These are phyloP conservation scores for Huiozyma sinensis DNA, from an alignment of 805 yeast genomes.

Conservation along the genomic window DNA sequence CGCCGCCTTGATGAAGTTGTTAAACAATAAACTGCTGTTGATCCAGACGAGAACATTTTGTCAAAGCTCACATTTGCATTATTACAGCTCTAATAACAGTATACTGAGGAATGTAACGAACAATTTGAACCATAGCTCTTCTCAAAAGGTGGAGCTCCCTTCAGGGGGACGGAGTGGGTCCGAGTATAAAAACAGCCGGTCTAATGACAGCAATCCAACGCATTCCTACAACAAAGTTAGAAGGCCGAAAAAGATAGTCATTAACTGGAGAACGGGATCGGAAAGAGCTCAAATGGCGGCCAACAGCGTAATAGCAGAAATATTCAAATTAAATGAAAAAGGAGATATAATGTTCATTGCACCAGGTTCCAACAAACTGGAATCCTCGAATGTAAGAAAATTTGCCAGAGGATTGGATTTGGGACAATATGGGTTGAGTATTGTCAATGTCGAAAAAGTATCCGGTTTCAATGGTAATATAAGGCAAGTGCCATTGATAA, in stretches of 20 bases:
- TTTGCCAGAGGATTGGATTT: constrained; percentile 21
- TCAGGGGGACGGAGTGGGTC: not conserved
- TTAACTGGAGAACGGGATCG: constrained; percentile 24
- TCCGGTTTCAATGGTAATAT: not conserved
- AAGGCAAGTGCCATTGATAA: constrained; percentile 18
- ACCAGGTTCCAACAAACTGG: constrained; percentile 12
- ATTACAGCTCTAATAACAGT: too few relatives aligned
- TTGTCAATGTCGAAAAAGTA: constrained; percentile 16
- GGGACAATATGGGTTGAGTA: constrained; percentile 13
- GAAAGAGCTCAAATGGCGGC: constrained; percentile 25
- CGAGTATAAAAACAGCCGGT: not conserved
- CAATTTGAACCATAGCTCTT: not conserved
- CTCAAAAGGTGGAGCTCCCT: not conserved
- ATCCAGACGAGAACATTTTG: too few relatives aligned
- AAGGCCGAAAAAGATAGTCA: constrained; percentile 6
- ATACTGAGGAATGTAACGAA: too few relatives aligned
- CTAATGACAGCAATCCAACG: not conserved
- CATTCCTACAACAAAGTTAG: not conserved
- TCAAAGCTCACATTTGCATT: too few relatives aligned
- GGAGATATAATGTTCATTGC: constrained; percentile 19
- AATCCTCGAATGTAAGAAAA: constrained; percentile 13
- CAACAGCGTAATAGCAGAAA: constrained; percentile 10
- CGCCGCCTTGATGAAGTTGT: too few relatives aligned
- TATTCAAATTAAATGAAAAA: constrained; percentile 14
- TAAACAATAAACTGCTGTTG: too few relatives aligned